Conservation (phyloP, 164 flowering plant genomes). For the Amborella trichopoda region DNA sequence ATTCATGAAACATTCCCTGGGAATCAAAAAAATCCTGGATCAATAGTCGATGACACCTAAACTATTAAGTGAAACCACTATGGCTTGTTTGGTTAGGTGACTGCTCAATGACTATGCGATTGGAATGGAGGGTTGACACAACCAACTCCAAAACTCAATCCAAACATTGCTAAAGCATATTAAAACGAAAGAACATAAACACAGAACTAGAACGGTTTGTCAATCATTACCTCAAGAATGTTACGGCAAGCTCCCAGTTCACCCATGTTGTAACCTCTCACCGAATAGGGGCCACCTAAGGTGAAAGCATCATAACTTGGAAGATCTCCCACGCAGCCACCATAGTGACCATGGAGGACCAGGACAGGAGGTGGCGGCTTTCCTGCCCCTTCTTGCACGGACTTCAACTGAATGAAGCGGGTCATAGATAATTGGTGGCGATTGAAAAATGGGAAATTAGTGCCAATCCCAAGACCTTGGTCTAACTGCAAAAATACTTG, state of each 20-base stretch:
- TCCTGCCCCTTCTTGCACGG: slow-evolving; percentile 88
- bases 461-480: slow-evolving; percentile 92
- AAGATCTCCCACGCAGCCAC: slow-evolving; percentile 98
- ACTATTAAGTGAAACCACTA: too few species aligned
- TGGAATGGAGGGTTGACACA: too few species aligned
- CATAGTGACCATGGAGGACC: slow-evolving; percentile 94
- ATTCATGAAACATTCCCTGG: too few species aligned
- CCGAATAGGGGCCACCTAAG: slow-evolving; percentile 98
- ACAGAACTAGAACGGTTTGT: background rate
- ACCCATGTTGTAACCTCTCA: slow-evolving; percentile 98
- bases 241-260: slow-evolving; percentile 97
- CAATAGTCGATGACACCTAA: too few species aligned
- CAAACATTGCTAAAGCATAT: background rate
- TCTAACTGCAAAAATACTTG: slow-evolving; percentile 80
- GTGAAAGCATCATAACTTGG: slow-evolving; percentile 98
- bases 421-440: slow-evolving; percentile 90
- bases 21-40: too few species aligned
- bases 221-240: slow-evolving; percentile 68
- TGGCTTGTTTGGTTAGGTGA: too few species aligned
- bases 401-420: slow-evolving; percentile 64
- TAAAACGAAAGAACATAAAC: background rate
- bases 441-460: slow-evolving; percentile 85
- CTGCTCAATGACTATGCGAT: too few species aligned
- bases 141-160: background rate
- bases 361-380: slow-evolving; percentile 93